Conservation (phyloP, 106 monocot species). For the Dendrobium catenatum region DNA sequence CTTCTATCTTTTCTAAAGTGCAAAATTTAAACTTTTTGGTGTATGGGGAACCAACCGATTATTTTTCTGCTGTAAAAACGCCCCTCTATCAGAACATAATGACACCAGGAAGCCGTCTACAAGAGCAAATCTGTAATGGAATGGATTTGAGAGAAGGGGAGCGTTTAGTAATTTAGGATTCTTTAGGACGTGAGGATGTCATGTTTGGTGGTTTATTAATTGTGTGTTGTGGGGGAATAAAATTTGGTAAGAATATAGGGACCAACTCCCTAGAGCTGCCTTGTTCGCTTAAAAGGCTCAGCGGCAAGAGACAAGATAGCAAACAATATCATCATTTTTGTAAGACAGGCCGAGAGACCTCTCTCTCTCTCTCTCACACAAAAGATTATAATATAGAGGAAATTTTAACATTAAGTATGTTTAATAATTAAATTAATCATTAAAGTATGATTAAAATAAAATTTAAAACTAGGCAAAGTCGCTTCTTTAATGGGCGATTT, state of each 20-base stretch:
- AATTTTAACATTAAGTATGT: too few relatives aligned
- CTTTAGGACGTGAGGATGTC: too few relatives aligned
- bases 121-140: not conserved
- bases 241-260: slow-evolving; percentile 10
- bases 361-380: too few relatives aligned
- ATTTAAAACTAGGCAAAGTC: too few relatives aligned
- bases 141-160: not conserved
- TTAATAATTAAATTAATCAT: too few relatives aligned
- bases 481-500: too few relatives aligned
- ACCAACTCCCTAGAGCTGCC: not conserved
- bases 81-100: not conserved
- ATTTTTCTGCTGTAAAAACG: not conserved
- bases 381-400: too few relatives aligned
- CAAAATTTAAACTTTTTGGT: not conserved
- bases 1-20: not conserved
- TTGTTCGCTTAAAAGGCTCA: not conserved
- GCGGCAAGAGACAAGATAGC: too few relatives aligned
- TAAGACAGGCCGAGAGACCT: too few relatives aligned
- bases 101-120: not conserved
- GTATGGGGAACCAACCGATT: not conserved
- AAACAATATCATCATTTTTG: too few relatives aligned
- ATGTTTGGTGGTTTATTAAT: not conserved
- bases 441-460: too few relatives aligned
- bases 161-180: slow-evolving; percentile 1
- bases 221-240: not conserved